Percentiles rank a stretch among this genome's conserved stretches.
Conservation (phyloP, 371 early-diverging fungal species). For the Circinella minor region DNA sequence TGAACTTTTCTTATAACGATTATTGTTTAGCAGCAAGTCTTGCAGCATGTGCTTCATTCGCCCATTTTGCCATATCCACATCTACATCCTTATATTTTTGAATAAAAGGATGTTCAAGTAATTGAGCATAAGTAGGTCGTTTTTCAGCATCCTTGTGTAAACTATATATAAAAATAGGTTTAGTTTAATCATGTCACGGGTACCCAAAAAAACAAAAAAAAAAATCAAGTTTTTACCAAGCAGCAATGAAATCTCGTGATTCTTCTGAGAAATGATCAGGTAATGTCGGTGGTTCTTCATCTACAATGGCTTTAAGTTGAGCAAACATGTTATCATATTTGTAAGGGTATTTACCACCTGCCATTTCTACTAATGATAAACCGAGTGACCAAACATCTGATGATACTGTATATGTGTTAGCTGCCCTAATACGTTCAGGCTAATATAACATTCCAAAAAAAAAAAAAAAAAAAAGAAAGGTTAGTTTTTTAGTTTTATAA, state of each 20-base stretch:
- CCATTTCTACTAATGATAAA: constrained; percentile 91
- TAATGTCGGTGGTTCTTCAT: constrained; percentile 77
- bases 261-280: constrained; percentile 73
- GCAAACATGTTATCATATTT: constrained; percentile 79
- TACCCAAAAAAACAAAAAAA: no score
- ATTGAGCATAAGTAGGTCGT: constrained; percentile 74
- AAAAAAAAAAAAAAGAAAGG: not conserved
- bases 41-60: constrained; percentile 36
- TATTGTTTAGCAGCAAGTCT: constrained; percentile 1
- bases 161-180: constrained; percentile 37
- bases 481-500: not conserved
- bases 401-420: constrained; percentile 73
- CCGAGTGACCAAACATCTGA: constrained; percentile 94
- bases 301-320: constrained; percentile 86
- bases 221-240: constrained; percentile 55
- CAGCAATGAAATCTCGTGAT: constrained; percentile 79
- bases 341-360: constrained; percentile 86
- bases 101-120: constrained; percentile 81
- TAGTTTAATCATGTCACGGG: no score
- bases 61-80: constrained; percentile 90
- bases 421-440: constrained; percentile 80
- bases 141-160: constrained; percentile 74
- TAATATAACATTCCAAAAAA: constrained; percentile 21
- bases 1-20: not conserved
- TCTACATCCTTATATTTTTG: constrained; percentile 56